These are phyloP conservation scores for Trypanosoma melophagium DNA, from an alignment of 208 protist genomes.

Conservation along the genomic window DNA sequence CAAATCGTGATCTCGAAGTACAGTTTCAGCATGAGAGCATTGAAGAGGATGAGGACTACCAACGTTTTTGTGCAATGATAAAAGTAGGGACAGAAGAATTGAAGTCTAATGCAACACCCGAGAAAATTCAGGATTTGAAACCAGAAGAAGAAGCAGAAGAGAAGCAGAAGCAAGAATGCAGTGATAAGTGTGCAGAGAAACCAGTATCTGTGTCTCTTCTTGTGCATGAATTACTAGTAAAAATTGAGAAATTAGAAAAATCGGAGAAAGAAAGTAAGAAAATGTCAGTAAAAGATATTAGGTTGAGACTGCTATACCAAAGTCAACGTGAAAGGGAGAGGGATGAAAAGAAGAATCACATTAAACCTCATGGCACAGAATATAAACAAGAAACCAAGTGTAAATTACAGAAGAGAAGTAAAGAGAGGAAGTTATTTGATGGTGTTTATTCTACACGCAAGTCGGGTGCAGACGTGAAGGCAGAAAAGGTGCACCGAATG, in stretches of 20 bases:
- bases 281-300: background rate
- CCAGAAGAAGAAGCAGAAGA: background rate
- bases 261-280: background rate
- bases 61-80: conserved; percentile 4
- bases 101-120: background rate
- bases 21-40: conserved; percentile 3
- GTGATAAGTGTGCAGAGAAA: background rate
- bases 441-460: background rate
- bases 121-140: background rate
- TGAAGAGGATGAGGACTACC: conserved; percentile 21
- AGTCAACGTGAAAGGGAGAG: background rate
- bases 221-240: conserved; percentile 6
- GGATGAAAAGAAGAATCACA: background rate
- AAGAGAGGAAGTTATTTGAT: background rate
- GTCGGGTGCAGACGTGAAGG: background rate
- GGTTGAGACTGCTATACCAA: background rate
- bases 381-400: background rate
- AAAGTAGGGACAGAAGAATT: background rate
- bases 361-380: background rate
- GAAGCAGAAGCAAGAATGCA: background rate
- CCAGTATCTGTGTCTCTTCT: conserved; percentile 3
- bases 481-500: background rate
- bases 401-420: background rate
- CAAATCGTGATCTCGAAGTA: background rate
- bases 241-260: background rate